A percentile compares a stretch with the other conserved stretches of the same genome.
These are phyloP conservation scores for Candida morakotiae DNA, from an alignment of 805 yeast species.

Conservation along the genomic window DNA sequence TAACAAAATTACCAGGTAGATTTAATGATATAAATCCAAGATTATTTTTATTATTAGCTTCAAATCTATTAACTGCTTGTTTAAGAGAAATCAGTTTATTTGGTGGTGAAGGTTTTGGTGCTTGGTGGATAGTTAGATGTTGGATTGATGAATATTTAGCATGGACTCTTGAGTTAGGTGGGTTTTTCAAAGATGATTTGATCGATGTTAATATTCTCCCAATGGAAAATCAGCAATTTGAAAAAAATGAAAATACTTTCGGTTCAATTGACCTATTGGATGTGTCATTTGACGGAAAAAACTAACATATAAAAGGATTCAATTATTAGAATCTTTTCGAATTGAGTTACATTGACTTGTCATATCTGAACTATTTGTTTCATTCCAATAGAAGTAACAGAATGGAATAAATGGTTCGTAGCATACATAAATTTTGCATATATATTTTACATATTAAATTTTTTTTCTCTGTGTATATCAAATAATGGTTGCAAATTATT, in stretches of 20 bases:
- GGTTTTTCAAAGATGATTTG: conserved; percentile 38
- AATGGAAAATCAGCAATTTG: not conserved
- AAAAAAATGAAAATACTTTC: conserved; percentile 6
- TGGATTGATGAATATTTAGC: conserved; percentile 73
- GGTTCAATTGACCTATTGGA: conserved; percentile 12
- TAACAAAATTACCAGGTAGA: conserved; percentile 39
- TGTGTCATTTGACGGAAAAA: conserved; percentile 9
- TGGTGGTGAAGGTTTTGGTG: conserved; percentile 58
- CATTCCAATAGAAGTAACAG: too few species aligned
- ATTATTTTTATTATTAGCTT: conserved; percentile 49
- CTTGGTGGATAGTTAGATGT: conserved; percentile 74
- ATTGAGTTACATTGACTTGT: too few species aligned
- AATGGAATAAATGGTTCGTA: too few species aligned
- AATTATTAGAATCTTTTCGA: too few species aligned
- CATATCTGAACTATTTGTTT: too few species aligned
- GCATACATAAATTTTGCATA: too few species aligned
- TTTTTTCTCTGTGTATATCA: not conserved
- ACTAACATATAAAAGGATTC: not conserved
- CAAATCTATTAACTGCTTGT: conserved; percentile 53
- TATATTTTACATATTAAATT: not conserved
- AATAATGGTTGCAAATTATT: not conserved
- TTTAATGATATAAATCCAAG: conserved; percentile 53
- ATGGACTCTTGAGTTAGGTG: conserved; percentile 64
- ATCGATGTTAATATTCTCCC: not conserved
- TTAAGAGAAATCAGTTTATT: conserved; percentile 57